Percentiles rank a stretch among this genome's conserved stretches.
Evolutionary conservation across 2,329 filamentous ascomycete species (phyloP).

Genomic region (Neurospora sp.): DNA sequence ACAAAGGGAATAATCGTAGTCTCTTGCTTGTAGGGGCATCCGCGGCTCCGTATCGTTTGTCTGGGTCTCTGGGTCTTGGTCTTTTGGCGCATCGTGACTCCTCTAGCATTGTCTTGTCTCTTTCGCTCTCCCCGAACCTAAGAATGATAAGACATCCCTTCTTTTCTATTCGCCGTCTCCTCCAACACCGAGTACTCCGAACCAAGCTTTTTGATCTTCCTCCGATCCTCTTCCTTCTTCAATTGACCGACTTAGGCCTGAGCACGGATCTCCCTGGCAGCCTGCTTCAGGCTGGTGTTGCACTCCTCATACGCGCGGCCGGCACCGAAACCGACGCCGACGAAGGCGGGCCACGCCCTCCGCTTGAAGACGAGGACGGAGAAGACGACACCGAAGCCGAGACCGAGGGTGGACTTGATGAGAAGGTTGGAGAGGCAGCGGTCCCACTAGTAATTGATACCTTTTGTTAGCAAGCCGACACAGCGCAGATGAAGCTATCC

Average conservation of each 20-base stretch:
- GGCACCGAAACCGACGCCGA: conserved; percentile 89
- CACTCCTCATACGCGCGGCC: conserved; percentile 98
- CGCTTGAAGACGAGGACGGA: conserved; percentile 97
- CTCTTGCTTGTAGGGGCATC: neutral
- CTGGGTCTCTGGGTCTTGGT: neutral
- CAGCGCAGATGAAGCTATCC: neutral
- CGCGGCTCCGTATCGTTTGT: neutral
- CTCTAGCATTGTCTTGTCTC: neutral
- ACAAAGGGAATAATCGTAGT: neutral
- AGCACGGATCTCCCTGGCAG: conserved; percentile 48
- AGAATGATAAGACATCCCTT: neutral
- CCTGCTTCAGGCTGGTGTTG: conserved; percentile 66
- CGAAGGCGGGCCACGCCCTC: conserved; percentile 93
- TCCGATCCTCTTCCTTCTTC: conserved; percentile 9
- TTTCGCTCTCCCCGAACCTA: neutral
- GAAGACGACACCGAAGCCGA: conserved; percentile 97
- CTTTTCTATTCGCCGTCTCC: neutral
- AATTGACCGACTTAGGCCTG: conserved; percentile 27
- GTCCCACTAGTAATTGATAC: conserved; percentile 64
- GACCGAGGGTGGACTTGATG: conserved; percentile 90
- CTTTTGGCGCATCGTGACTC: neutral
- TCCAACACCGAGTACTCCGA: neutral
- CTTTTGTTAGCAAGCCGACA: conserved; percentile 8
- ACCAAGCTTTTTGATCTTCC: neutral
- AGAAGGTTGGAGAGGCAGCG: conserved; percentile 95